These are phyloP conservation scores for Zea mays DNA, from an alignment of 176 grass and related monocot genomes.

Conservation along the genomic window Zm-B73-REFERENCE-NAM-5.0 NC_050098.1:2258501-2259000, in stretches of 20 bases:
- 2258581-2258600: not conserved
- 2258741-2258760: conserved; percentile 67
- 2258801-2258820: not conserved
- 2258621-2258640: conserved; percentile 89
- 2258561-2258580: not conserved
- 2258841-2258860: not conserved
- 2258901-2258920: not conserved
- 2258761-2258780: conserved; percentile 60
- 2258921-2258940: not conserved
- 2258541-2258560: not conserved
- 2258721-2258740: conserved; percentile 72
- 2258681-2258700: conserved; percentile 94
- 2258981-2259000: not conserved
- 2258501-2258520: not conserved
- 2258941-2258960: not conserved
- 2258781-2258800: conserved; percentile 65
- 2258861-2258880: not conserved
- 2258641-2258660: conserved; percentile 65
- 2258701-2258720: conserved; percentile 57
- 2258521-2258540: not conserved
- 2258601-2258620: not conserved
- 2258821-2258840: not conserved
- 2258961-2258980: conserved; percentile 2
- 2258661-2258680: conserved; percentile 85
- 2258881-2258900: not conserved